Percentiles rank a stretch among this genome's conserved stretches.
phyloP scores from a whole-genome alignment of 2,329 filamentous ascomycete genomes.

The Pseudogymnoascus sp. region DNA sequence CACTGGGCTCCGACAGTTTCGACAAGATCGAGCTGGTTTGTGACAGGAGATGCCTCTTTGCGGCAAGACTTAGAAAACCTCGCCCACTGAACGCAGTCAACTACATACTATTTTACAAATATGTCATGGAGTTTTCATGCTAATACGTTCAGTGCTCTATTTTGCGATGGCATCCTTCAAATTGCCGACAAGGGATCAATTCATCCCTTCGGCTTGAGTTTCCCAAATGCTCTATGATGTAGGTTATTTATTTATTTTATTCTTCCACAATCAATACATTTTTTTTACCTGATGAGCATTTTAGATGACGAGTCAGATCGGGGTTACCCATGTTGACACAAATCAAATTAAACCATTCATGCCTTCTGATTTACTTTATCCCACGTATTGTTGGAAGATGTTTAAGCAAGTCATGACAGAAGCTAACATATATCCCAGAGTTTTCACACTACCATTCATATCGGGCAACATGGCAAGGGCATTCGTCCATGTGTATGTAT shows the following conservation, averaged over 20 bases:
- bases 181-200: background rate
- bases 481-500: conserved; percentile 4
- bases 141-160: background rate
- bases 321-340: conserved; percentile 66
- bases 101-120: conserved; percentile 7
- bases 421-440: conserved; percentile 12
- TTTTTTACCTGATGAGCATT: conserved; percentile 40
- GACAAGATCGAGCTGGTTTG: conserved; percentile 41
- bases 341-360: conserved; percentile 66
- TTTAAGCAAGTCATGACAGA: background rate
- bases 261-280: conserved; percentile 10
- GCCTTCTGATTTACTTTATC: conserved; percentile 43
- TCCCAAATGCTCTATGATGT: conserved; percentile 16
- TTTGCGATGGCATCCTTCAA: background rate
- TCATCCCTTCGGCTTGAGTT: background rate
- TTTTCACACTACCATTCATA: conserved; percentile 6
- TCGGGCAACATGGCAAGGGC: background rate
- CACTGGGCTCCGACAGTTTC: conserved; percentile 89
- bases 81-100: conserved; percentile 70
- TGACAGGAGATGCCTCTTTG: conserved; percentile 84
- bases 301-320: conserved; percentile 75
- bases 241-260: conserved; percentile 19
- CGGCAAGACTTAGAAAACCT: conserved; percentile 99
- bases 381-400: conserved; percentile 9
- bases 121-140: conserved; percentile 2